A percentile compares a stretch with the other conserved stretches of the same genome.
Evolutionary conservation across 768 basidiomycete species (phyloP).

Genomic region (Pleurotus cornucopiae): DNA sequence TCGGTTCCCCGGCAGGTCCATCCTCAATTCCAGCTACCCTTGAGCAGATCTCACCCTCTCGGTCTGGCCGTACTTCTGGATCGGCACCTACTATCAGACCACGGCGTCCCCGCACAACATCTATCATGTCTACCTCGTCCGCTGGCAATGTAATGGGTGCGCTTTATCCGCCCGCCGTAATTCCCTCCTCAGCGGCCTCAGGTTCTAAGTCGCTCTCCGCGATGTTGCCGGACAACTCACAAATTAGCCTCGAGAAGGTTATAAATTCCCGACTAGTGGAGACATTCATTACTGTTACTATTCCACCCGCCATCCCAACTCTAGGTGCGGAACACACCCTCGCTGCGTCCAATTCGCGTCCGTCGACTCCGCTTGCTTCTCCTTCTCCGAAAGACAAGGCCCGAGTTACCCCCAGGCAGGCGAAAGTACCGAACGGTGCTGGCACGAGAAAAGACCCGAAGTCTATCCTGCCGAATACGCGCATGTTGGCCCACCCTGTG

Average conservation of each 20-base stretch:
- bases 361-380: conserved; percentile 11
- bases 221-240: conserved; percentile 58
- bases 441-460: neutral
- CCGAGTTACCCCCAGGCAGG: neutral
- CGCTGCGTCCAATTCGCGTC: conserved; percentile 12
- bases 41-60: conserved; percentile 12
- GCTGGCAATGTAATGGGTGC: neutral
- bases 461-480: conserved; percentile 7
- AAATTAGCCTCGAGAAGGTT: conserved; percentile 64
- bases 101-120: conserved; percentile 46
- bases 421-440: neutral
- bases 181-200: conserved; percentile 15
- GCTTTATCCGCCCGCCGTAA: neutral
- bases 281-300: conserved; percentile 62
- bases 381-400: conserved; percentile 5
- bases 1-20: conserved; percentile 27
- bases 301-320: conserved; percentile 18
- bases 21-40: conserved; percentile 8
- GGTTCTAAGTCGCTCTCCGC: conserved; percentile 19
- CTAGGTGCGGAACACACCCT: neutral
- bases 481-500: conserved; percentile 8
- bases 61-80: conserved; percentile 1
- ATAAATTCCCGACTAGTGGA: conserved; percentile 72
- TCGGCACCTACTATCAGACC: conserved; percentile 30
- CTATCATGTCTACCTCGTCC: conserved; percentile 42